Percentiles rank a stretch among this genome's conserved stretches.
phyloP scores from a whole-genome alignment of 169 alveolate species.

The Eimeria maxima region DNA sequence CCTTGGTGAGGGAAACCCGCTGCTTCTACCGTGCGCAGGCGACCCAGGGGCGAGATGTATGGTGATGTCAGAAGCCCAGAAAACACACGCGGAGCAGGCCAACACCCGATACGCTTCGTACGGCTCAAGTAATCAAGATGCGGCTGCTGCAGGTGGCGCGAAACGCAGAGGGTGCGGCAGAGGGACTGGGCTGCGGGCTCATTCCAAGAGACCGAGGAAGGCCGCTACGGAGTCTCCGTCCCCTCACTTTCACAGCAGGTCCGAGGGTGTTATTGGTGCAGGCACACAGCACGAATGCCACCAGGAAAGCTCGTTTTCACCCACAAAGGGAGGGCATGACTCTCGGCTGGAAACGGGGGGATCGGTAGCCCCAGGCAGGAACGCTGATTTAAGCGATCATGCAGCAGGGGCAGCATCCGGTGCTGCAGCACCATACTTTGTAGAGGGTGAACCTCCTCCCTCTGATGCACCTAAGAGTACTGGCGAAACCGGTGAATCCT shows the following conservation, averaged over 20 bases:
- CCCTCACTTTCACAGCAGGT: neutral
- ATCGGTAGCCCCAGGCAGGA: constrained; percentile 34
- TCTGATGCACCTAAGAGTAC: neutral
- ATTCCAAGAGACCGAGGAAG: constrained; percentile 28
- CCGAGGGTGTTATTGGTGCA: neutral
- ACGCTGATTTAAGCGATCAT: neutral
- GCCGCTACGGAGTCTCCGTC: neutral
- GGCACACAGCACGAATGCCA: neutral
- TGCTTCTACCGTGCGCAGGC: neutral
- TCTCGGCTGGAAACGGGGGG: constrained; percentile 36
- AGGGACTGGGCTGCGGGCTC: neutral
- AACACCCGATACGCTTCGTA: neutral
- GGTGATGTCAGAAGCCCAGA: neutral
- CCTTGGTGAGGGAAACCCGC: constrained; percentile 66
- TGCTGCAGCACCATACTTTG: constrained; percentile 8
- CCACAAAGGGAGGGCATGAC: neutral
- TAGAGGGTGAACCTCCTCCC: neutral
- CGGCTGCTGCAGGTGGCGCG: constrained; percentile 5
- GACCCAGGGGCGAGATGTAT: neutral
- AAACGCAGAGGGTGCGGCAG: constrained; percentile 51
- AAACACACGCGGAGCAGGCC: neutral
- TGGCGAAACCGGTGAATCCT: neutral
- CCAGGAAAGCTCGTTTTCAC: constrained; percentile 6
- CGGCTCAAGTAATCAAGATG: neutral
- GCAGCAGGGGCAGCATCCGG: neutral